Evolutionary conservation across 176 grass and related monocot genomes (phyloP).

Genomic region (Carex pumila): DNA sequence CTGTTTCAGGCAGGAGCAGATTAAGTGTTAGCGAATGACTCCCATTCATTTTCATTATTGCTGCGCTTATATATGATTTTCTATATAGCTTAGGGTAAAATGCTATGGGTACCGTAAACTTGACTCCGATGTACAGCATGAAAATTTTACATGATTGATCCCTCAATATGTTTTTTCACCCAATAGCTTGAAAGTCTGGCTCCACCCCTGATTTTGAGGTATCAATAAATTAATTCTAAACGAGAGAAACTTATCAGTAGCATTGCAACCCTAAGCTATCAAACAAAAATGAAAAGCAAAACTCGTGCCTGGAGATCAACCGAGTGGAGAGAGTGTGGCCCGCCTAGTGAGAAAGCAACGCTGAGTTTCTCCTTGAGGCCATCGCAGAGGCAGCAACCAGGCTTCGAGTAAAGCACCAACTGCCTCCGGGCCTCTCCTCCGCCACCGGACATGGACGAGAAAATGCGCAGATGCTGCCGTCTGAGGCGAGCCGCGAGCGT

Average conservation of each 20-base stretch:
- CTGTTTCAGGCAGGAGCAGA: constrained; percentile 8
- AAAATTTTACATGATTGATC: no score
- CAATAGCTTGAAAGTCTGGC: no score
- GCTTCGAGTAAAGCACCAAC: constrained; percentile 74
- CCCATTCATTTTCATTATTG: no score
- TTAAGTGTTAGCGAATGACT: no score
- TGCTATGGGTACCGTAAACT: no score
- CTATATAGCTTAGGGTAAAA: no score
- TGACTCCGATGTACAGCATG: no score
- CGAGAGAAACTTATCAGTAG: not conserved
- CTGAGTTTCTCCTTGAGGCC: constrained; percentile 88
- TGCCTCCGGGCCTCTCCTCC: constrained; percentile 23
- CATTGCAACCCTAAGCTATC: not conserved
- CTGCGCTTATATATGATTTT: no score
- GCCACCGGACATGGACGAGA: constrained; percentile 24
- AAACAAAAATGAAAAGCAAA: not conserved
- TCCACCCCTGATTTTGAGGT: not conserved
- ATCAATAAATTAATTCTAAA: not conserved
- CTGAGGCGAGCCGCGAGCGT: constrained; percentile 18
- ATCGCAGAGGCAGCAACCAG: constrained; percentile 91
- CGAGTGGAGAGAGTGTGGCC: constrained; percentile 45
- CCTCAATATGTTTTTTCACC: no score
- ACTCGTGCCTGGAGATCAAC: constrained; percentile 61
- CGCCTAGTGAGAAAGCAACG: constrained; percentile 50
- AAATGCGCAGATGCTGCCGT: constrained; percentile 9